Base-by-base conservation (phyloP, 2,329 filamentous ascomycete species). In the Aureobasidium sp. region DNA sequence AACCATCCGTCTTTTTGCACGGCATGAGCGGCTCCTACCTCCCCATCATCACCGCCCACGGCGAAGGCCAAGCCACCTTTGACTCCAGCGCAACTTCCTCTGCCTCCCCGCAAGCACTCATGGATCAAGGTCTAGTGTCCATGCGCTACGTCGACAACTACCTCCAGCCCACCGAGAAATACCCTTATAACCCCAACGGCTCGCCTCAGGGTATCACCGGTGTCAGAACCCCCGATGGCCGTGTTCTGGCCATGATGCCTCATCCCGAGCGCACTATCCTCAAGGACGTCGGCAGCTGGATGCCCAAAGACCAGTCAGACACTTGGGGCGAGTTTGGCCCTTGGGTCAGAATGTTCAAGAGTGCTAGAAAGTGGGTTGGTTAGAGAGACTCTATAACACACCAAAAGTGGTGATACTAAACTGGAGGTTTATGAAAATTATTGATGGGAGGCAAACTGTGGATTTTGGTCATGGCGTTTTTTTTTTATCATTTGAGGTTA, bases 241-340 rank as follows among this genome's bases (percentile, higher is more conserved):
- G 90, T 62, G 89, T 95, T 1, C 75, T 96, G 67, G 91, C 91
- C 7, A 84, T 96, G 78, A 96, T 97, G 91, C 92, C 92, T 64
- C 91, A 96, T 74, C 91, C 91, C 0, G 91, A 97, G 78, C 84
- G 91, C n/a, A 95, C 90, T 17, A 86, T 96, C 63, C 78, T 95
- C 78, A 85, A 85, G 62, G 89, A 90, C 63, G 87, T 91, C 64
- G 85, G 82, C 52, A 93, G 89, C 73, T 96, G 87, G 74, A 78
- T 88, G 65, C 88, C 90, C 8, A 79, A 84, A 63, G 83, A 84
- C 14, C 75, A 77, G 69, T 74, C 71, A 37, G 81, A 83, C 67
- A 80, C 86, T 65, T 92, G 89, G 88, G 90, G 89, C 31, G 87
- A 91, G 67, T 88, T 87, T 72, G 89, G 90, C 1, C 91, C 92